Percentiles rank a stretch among this genome's conserved stretches.
phyloP scores from a whole-genome alignment of 345 rosid species.

The Angophora floribunda region DNA sequence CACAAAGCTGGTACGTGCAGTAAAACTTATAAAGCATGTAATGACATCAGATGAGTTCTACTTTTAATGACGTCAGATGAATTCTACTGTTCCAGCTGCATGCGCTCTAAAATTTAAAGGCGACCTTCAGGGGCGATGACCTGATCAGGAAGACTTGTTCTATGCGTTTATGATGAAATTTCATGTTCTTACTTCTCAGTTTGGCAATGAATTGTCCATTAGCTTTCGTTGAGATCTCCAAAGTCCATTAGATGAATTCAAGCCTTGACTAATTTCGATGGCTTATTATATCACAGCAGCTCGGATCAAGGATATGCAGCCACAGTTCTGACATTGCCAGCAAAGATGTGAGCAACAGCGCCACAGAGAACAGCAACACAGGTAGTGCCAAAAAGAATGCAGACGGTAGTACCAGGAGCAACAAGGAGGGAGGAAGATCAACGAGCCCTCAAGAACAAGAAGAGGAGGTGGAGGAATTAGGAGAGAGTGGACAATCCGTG shows the following conservation, averaged over 20 bases:
- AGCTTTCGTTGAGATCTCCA: neutral
- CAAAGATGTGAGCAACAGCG: neutral
- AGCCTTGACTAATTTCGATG: neutral
- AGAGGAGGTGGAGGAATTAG: neutral
- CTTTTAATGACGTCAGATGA: neutral
- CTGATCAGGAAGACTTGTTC: neutral
- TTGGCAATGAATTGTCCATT: neutral
- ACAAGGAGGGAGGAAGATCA: neutral
- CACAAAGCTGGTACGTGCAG: neutral
- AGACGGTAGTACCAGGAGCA: neutral
- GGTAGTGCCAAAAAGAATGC: neutral
- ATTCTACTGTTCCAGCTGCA: neutral
- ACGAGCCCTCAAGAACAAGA: neutral
- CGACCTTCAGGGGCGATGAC: neutral
- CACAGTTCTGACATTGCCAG: neutral
- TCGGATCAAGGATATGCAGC: neutral
- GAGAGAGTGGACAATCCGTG: neutral
- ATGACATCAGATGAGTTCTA: too few species aligned
- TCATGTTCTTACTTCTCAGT: neutral
- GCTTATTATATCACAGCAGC: neutral
- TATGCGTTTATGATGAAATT: neutral
- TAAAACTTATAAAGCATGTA: neutral
- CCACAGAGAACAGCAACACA: neutral
- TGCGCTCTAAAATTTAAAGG: neutral
- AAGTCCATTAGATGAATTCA: neutral